A percentile compares a stretch with the other conserved stretches of the same genome.
phyloP scores from a whole-genome alignment of 768 basidiomycete species.

The Suillus hirtellus region DNA sequence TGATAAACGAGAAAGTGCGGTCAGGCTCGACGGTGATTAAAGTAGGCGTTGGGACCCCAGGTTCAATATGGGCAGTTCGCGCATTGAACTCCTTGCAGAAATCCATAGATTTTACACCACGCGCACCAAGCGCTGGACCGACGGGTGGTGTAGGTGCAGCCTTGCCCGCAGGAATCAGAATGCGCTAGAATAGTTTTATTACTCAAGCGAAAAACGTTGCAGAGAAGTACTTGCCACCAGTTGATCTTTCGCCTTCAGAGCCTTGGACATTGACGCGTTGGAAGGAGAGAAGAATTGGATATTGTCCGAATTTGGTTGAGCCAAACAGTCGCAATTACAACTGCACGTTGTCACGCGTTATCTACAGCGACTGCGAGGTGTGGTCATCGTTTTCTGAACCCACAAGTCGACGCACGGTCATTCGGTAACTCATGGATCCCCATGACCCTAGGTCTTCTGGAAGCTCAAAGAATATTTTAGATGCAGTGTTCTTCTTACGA shows the following conservation, averaged over 20 bases:
- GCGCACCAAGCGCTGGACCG: conserved; percentile 95
- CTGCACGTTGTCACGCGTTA: neutral
- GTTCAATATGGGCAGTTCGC: conserved; percentile 84
- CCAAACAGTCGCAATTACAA: neutral
- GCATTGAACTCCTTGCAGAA: conserved; percentile 99
- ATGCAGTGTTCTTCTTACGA: conserved; percentile 9
- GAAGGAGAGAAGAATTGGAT: neutral
- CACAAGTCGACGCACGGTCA: conserved; percentile 5
- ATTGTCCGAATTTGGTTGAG: conserved; percentile 1
- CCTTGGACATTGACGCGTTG: conserved; percentile 61
- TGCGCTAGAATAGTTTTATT: conserved; percentile 50
- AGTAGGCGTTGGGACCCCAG: conserved; percentile 89
- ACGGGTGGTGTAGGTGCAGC: conserved; percentile 96
- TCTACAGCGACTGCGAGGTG: conserved; percentile 1
- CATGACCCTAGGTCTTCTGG: conserved; percentile 10
- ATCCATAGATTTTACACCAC: conserved; percentile 99
- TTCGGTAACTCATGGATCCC: conserved; percentile 7
- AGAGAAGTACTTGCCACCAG: conserved; percentile 60
- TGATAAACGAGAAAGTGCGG: conserved; percentile 90
- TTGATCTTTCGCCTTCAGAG: conserved; percentile 63
- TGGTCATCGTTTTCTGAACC: neutral
- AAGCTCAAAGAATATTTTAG: conserved; percentile 6
- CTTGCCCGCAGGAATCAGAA: conserved; percentile 90
- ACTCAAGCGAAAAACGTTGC: conserved; percentile 14
- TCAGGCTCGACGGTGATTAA: conserved; percentile 92